Evolutionary conservation across 768 basidiomycete species (phyloP), one percentile per base, ranked within the genome.

Genomic region (Strobilomyces echinocephalus): DNA sequence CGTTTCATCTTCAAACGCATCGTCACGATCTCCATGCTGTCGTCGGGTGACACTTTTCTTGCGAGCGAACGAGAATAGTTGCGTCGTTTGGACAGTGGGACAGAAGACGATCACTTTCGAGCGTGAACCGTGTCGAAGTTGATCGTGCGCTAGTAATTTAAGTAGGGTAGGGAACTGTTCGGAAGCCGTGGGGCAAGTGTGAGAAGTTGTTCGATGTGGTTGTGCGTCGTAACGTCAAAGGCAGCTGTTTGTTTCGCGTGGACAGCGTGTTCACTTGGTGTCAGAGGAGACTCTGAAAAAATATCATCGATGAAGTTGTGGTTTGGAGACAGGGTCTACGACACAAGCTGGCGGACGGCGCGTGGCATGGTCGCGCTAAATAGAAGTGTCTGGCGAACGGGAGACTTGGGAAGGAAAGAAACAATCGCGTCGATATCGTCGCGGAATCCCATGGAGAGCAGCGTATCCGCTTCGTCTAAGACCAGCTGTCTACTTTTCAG

Each of bases 361-460:
- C 69, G 74, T 1, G 88, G 85, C 35, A 95, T 83, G 3, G 92
- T 95, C 21, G 94, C 93, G 14, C 89, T 91, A 72, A 95, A 94
- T 52, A 97, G 76, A 73, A 95, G 86, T 0, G 93, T 95, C 65
- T 95, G 93, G n/a, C 92, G 83, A 49, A 81, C 66, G 0, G 85
- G 80, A 1, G 72, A 61, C 18, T 73, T 72, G 8, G 87, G 85
- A 16, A 95, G 75, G 62, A 74, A 78, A 5, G 73, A 64, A 28
- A 79, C 69, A 60, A 95, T 91, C 2, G 78, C 81, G 20, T 88
- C 82, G 30, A 97, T 83, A 61, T 95, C 94, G 21, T 85, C 80
- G 5, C 87, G 80, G 80, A 95, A 97, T 60, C 94, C 94, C 86
- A 94, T 88, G 52, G 93, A 91, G 11, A 97, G 76, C 12, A 95